A percentile compares a stretch with the other conserved stretches of the same genome.
Evolutionary conservation across 2,329 filamentous ascomycete species (phyloP).

Genomic region (Fusarium proliferatum): DNA sequence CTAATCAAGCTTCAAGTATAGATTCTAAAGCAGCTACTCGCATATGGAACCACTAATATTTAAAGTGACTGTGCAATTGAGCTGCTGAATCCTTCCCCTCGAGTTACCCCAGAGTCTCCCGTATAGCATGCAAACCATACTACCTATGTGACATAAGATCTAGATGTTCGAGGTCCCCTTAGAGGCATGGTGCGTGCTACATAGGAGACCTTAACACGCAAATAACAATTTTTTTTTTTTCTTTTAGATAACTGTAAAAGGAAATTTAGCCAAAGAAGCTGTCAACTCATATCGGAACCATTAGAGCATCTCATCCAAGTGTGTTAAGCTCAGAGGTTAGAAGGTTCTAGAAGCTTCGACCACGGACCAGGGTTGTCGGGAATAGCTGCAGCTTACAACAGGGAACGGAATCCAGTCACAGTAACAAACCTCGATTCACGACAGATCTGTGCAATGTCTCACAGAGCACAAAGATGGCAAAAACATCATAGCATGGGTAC

Average conservation of each 20-base stretch:
- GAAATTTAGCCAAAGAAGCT: not conserved
- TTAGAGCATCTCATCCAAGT: not conserved
- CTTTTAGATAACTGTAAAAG: not conserved
- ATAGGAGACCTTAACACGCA: not conserved
- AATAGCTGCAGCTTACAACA: slow-evolving; percentile 27
- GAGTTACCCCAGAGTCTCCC: not conserved
- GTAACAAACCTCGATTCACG: slow-evolving; percentile 1
- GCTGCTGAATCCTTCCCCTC: not conserved
- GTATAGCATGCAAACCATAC: not conserved
- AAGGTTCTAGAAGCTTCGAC: slow-evolving; percentile 47
- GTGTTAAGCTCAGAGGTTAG: slow-evolving; percentile 5
- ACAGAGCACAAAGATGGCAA: not conserved
- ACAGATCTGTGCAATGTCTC: slow-evolving; percentile 3
- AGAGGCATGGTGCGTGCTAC: not conserved
- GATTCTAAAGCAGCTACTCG: not conserved
- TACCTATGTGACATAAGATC: no score
- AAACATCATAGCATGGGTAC: not conserved
- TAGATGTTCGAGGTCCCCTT: not conserved
- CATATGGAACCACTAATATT: not conserved
- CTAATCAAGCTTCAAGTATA: not conserved
- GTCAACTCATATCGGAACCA: not conserved
- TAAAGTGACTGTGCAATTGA: not conserved
- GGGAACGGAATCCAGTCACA: slow-evolving; percentile 13
- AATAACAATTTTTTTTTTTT: not conserved
- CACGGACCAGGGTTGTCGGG: slow-evolving; percentile 13